phyloP scores from a whole-genome alignment of 2,329 filamentous ascomycete genomes.

The Fusarium proliferatum region DNA sequence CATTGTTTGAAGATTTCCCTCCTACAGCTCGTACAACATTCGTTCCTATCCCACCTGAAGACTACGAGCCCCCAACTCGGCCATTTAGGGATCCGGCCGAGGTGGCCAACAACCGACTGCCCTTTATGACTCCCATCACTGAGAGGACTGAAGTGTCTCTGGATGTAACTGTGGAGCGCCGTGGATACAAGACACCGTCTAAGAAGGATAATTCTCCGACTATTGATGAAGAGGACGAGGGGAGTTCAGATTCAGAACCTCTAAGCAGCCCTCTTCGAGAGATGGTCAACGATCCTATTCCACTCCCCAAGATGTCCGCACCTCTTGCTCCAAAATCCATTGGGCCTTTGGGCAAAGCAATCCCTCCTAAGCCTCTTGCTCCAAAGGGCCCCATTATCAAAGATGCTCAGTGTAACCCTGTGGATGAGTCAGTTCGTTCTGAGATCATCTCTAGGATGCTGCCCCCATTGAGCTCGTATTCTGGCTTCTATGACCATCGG shows the following conservation, averaged over 20 bases:
- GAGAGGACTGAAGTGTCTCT: slow-evolving; percentile 94
- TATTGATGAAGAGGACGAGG: slow-evolving; percentile 50
- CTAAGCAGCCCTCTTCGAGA: slow-evolving; percentile 80
- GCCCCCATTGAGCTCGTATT: slow-evolving; percentile 78
- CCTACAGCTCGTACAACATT: slow-evolving; percentile 73
- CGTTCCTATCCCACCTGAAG: slow-evolving; percentile 84
- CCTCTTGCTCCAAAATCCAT: slow-evolving; percentile 59
- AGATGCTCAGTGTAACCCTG: slow-evolving; percentile 88
- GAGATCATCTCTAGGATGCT: slow-evolving; percentile 80
- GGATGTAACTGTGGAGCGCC: slow-evolving; percentile 69
- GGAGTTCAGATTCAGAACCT: slow-evolving; percentile 52
- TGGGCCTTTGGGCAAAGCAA: slow-evolving; percentile 48
- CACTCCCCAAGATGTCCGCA: slow-evolving; percentile 61
- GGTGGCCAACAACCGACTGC: slow-evolving; percentile 88
- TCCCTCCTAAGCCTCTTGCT: slow-evolving; percentile 54
- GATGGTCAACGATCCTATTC: slow-evolving; percentile 64
- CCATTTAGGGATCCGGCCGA: slow-evolving; percentile 84
- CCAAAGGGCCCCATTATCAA: slow-evolving; percentile 79
- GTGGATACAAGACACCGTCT: slow-evolving; percentile 82
- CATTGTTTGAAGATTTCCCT: slow-evolving; percentile 54
- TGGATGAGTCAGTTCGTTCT: slow-evolving; percentile 78
- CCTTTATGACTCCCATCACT: slow-evolving; percentile 99
- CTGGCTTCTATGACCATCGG: slow-evolving; percentile 82
- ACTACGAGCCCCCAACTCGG: slow-evolving; percentile 82
- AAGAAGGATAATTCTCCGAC: slow-evolving; percentile 57